Conservation (phyloP, 2,329 filamentous ascomycete species). For the Aspergillus unguis region DNA sequence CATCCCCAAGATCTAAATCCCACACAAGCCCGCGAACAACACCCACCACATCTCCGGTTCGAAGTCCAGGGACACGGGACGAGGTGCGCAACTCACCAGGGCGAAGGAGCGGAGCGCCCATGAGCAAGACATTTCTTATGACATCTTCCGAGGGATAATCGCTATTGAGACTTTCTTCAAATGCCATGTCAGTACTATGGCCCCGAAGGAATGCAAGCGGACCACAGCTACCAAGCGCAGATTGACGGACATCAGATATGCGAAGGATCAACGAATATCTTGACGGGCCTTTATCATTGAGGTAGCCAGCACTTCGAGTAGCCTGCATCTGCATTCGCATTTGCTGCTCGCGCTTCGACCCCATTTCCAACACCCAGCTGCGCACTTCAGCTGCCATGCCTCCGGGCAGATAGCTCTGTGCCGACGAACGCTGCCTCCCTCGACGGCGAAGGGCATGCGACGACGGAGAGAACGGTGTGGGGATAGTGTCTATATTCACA, state of each 20-base stretch:
- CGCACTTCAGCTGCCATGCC: slow-evolving; percentile 42
- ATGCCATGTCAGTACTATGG: not conserved
- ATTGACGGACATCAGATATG: slow-evolving; percentile 17
- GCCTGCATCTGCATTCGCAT: not conserved
- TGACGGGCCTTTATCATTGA: not conserved
- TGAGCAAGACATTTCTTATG: slow-evolving; percentile 24
- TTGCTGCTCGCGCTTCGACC: slow-evolving; percentile 28
- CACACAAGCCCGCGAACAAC: slow-evolving; percentile 34
- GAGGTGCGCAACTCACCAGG: slow-evolving; percentile 1
- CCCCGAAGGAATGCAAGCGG: slow-evolving; percentile 25
- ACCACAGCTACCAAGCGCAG: slow-evolving; percentile 24
- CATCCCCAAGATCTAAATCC: slow-evolving; percentile 29
- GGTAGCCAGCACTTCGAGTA: not conserved
- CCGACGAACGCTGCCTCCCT: slow-evolving; percentile 24
- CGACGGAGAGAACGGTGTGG: slow-evolving; percentile 37
- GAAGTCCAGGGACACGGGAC: slow-evolving; percentile 8
- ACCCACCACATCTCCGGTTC: slow-evolving; percentile 26
- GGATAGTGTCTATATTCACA: slow-evolving; percentile 15
- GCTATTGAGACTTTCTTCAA: too few relatives aligned
- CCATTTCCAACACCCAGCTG: slow-evolving; percentile 42
- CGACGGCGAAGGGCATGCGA: slow-evolving; percentile 30
- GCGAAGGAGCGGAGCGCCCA: slow-evolving; percentile 26
- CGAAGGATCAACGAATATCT: slow-evolving; percentile 22
- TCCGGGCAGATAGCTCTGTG: slow-evolving; percentile 30
- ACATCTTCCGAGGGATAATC: too few relatives aligned